Evolutionary conservation across 2,329 filamentous ascomycete species (phyloP).

Genomic region (Cercospora berteroae): DNA sequence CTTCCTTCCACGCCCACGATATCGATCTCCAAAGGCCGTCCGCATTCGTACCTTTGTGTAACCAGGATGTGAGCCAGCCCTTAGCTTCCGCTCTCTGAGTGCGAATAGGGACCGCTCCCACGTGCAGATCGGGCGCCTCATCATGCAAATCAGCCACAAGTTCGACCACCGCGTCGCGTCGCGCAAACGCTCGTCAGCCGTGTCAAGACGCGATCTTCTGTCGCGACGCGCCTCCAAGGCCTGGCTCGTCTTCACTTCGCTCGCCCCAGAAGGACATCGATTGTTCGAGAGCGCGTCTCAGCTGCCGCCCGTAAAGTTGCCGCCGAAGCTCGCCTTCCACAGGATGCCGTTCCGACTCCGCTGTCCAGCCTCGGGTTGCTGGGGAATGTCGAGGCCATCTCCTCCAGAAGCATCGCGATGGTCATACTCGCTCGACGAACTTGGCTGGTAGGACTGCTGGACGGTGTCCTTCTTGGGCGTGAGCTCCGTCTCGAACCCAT

Average conservation of each 20-base stretch:
- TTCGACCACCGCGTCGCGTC: not conserved
- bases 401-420: not conserved
- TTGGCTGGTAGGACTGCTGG: not conserved
- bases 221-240: not conserved
- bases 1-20: not conserved
- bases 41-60: not conserved
- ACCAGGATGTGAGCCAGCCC: slow-evolving; percentile 10
- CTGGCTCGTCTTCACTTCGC: not conserved
- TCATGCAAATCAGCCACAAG: not conserved
- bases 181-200: not conserved
- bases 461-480: not conserved
- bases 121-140: slow-evolving; percentile 6
- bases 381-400: not conserved
- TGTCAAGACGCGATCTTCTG: not conserved
- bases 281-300: not conserved
- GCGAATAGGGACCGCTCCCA: slow-evolving; percentile 3
- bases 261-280: not conserved
- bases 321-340: slow-evolving; percentile 2
- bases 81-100: slow-evolving; percentile 2
- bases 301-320: slow-evolving; percentile 1
- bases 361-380: not conserved
- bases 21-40: not conserved
- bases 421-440: not conserved
- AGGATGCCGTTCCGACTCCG: not conserved
- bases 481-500: not conserved